Percentiles rank a stretch among this genome's conserved stretches.
Evolutionary conservation across 495 filamentous ascomycete genomes (phyloP).

Genomic region (Trichoderma reesei): DNA sequence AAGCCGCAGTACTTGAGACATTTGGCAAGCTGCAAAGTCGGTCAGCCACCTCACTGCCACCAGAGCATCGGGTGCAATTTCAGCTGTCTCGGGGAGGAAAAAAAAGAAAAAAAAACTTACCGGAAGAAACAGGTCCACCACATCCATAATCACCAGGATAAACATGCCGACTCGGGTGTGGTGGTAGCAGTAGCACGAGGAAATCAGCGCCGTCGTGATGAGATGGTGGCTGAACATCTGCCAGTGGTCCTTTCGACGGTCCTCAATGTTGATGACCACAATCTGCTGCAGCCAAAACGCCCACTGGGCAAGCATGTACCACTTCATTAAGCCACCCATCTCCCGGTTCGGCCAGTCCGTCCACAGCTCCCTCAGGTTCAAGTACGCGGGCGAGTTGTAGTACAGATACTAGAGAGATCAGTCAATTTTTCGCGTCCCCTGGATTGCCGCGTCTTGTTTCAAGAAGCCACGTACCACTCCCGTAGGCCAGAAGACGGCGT

Average conservation of each 20-base stretch:
- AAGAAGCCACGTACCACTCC: constrained; percentile 59
- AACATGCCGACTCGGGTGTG: constrained; percentile 80
- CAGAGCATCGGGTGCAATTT: neutral
- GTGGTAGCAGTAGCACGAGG: constrained; percentile 70
- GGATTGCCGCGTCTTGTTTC: neutral
- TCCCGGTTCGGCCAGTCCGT: constrained; percentile 68
- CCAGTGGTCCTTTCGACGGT: constrained; percentile 83
- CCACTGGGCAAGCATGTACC: constrained; percentile 84
- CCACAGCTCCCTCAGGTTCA: constrained; percentile 73
- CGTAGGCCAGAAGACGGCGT: constrained; percentile 63
- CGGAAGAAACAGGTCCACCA: constrained; percentile 79
- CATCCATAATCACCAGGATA: constrained; percentile 86
- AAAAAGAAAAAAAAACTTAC: constrained; percentile 46
- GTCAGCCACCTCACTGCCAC: constrained; percentile 3
- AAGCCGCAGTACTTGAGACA: constrained; percentile 82
- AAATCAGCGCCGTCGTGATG: constrained; percentile 72
- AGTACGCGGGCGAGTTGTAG: constrained; percentile 65
- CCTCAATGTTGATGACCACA: constrained; percentile 86
- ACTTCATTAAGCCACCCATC: constrained; percentile 65
- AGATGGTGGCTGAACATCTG: constrained; percentile 96
- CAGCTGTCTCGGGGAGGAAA: neutral
- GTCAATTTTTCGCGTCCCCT: neutral
- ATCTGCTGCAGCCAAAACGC: constrained; percentile 94
- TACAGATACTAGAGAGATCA: constrained; percentile 61
- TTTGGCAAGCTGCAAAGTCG: constrained; percentile 62